Base-by-base conservation (phyloP, 1,284 basidiomycete genomes). In the Agroathelia rolfsii region DNA sequence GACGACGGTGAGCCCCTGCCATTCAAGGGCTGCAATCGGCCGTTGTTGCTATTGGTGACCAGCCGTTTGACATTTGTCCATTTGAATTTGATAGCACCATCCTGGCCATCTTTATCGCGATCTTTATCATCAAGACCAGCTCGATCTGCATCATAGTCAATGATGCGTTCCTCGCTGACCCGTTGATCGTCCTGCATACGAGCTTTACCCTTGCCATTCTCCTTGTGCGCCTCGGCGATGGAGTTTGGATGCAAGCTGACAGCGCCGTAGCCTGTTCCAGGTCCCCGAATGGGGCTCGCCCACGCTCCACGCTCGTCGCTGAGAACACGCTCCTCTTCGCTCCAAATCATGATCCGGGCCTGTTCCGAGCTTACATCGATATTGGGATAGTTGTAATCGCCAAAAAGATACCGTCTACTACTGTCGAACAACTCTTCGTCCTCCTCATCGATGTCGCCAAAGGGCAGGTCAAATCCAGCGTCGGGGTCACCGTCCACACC, bases 321-420 rank as follows among this genome's bases (percentile, higher is more conserved):
- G 40, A 83, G 49, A 22, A 83, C 75, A 26, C 76, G 58, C 49
- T 81, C 79, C 50, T 78, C 77, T 46, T 76, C 80, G 27, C 69
- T 67, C 81, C 79, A 80, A 55, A 85, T 81, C 26, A 54, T 53
- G 36, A 52, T 54, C 42, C 72, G 61, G 23, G 82, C 82, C 32
- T 63, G 53, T 58, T 89, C 74, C 28, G 84, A 74, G 50, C 78
- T 87, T 22, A 87, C 78, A 48, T 93, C 90, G 38, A 93, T 79
- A 42, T 77, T 80, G 1, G 88, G 88, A 52, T 94, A 95, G 44
- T 84, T 77, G 49, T 92, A 90, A 59, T 96, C 90, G 6, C 94
- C 95, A 47, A 94, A 90, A 14, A 89, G 61, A 35, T 87, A 80
- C 41, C 70, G 66, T 44, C 73, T 69, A 46, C 80, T 78, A 32